phyloP scores from a whole-genome alignment of 257 asterid genomes.

The Ligustrum vulgare region DNA sequence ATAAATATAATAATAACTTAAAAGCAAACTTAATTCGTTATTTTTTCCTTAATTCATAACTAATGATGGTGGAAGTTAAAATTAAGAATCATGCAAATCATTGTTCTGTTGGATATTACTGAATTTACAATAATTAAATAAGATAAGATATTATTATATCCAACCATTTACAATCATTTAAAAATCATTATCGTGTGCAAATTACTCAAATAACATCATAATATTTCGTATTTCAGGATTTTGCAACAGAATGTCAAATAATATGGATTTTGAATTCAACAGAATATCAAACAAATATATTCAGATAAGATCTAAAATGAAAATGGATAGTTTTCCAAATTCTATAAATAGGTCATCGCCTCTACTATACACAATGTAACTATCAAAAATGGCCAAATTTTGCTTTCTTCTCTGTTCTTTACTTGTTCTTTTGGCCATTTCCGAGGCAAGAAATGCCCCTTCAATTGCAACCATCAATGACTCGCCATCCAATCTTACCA shows the following conservation, averaged over 20 bases:
- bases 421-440: background rate
- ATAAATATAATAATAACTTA: too few species aligned
- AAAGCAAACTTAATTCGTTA: too few species aligned
- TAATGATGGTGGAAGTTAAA: background rate
- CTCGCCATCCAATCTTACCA: conserved; percentile 4
- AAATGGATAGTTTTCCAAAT: background rate
- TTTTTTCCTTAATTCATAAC: background rate
- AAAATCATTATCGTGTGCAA: background rate
- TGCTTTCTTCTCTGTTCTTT: background rate
- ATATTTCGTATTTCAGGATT: background rate
- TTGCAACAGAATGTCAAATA: background rate
- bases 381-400: background rate
- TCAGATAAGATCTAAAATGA: background rate
- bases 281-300: background rate
- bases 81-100: background rate
- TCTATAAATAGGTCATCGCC: background rate
- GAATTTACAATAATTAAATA: background rate
- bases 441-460: background rate
- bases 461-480: conserved; percentile 1
- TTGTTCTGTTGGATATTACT: background rate
- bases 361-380: background rate
- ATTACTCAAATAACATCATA: background rate
- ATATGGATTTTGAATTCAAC: background rate
- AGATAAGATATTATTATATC: background rate
- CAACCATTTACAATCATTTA: background rate